These are phyloP conservation scores for Backusella morwellensis DNA, from an alignment of 192 early-diverging fungal genomes.

Conservation along the genomic window DNA sequence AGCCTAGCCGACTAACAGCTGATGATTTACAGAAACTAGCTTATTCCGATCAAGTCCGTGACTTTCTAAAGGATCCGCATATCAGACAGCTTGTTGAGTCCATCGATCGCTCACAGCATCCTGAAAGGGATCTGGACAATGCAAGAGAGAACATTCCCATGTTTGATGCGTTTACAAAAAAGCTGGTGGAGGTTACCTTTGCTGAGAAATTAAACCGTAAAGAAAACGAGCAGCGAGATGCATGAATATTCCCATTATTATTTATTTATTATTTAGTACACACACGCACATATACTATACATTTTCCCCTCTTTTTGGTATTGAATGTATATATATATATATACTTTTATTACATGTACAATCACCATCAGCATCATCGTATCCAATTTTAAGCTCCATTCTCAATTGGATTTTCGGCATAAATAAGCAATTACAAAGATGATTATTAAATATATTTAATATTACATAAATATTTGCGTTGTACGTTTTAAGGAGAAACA, in stretches of 20 bases:
- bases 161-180: conserved; percentile 16
- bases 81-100: conserved; percentile 14
- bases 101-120: conserved; percentile 19
- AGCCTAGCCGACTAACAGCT: conserved; percentile 6
- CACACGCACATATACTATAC: background rate
- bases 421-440: background rate
- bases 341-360: background rate
- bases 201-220: background rate
- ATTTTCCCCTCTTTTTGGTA: background rate
- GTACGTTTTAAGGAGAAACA: conserved; percentile 3
- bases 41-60: conserved; percentile 24
- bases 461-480: conserved; percentile 3
- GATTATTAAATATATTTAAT: background rate
- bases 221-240: background rate
- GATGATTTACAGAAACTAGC: background rate
- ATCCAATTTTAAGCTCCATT: background rate
- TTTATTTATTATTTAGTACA: background rate
- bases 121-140: conserved; percentile 16
- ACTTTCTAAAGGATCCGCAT: conserved; percentile 21
- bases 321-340: background rate
- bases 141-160: background rate
- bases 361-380: no score
- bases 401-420: background rate
- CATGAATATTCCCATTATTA: background rate
- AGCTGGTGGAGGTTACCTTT: conserved; percentile 4